Evolutionary conservation across 768 basidiomycete genomes (phyloP).

Genomic region (Epithele typhae): DNA sequence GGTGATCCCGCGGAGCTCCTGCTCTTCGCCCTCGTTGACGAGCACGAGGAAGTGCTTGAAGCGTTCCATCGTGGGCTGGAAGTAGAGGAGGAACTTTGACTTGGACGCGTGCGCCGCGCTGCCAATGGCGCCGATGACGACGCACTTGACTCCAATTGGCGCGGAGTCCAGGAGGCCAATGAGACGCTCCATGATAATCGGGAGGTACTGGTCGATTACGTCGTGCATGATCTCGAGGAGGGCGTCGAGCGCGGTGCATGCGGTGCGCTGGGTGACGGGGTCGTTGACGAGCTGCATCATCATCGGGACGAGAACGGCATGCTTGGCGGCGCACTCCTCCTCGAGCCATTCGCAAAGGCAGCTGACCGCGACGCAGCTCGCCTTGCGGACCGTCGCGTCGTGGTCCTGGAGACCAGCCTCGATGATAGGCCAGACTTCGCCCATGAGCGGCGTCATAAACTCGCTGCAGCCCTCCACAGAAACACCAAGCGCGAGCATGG

Average conservation of each 20-base stretch:
- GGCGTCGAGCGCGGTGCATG: constrained; percentile 96
- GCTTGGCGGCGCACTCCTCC: constrained; percentile 84
- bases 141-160: constrained; percentile 83
- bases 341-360: constrained; percentile 98
- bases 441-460: constrained; percentile 92
- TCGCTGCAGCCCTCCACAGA: constrained; percentile 97
- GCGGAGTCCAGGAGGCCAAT: constrained; percentile 82
- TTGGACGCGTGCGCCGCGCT: constrained; percentile 97
- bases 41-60: constrained; percentile 87
- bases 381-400: constrained; percentile 86
- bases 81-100: constrained; percentile 88
- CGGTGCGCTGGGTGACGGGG: constrained; percentile 79
- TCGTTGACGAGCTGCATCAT: constrained; percentile 92
- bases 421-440: constrained; percentile 90
- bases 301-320: constrained; percentile 83
- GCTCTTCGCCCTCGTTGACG: constrained; percentile 85
- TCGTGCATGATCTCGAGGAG: constrained; percentile 92
- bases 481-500: constrained; percentile 93
- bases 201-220: constrained; percentile 86
- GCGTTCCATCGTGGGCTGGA: constrained; percentile 84
- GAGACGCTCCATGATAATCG: constrained; percentile 92
- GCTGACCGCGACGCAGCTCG: constrained; percentile 92
- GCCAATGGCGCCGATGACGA: constrained; percentile 96
- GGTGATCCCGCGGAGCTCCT: constrained; percentile 91
- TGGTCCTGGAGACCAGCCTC: constrained; percentile 82